Conservation (phyloP, 2,329 filamentous ascomycete genomes). For the Pseudopithomyces maydicus region DNA sequence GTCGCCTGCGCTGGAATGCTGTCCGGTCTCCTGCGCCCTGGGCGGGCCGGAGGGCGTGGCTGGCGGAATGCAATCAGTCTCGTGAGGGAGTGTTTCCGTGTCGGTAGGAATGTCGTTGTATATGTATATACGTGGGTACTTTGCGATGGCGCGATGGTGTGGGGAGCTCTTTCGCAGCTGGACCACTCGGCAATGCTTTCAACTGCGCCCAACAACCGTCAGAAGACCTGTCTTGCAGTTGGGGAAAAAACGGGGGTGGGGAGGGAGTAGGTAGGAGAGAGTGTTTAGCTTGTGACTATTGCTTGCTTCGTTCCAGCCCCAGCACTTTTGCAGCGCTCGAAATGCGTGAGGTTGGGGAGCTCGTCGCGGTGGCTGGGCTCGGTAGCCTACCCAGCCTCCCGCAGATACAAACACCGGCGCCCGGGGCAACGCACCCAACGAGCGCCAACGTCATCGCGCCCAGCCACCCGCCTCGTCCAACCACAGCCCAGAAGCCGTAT, state of each 20-base stretch:
- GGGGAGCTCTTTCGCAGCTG: slow-evolving; percentile 32
- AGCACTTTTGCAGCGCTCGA: slow-evolving; percentile 36
- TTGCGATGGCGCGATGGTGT: slow-evolving; percentile 21
- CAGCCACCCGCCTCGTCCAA: slow-evolving; percentile 8
- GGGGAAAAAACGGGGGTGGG: slow-evolving; percentile 20
- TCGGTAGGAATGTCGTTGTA: slow-evolving; percentile 24
- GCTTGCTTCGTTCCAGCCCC: slow-evolving; percentile 32
- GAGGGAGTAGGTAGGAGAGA: slow-evolving; percentile 18
- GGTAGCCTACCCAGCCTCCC: slow-evolving; percentile 1
- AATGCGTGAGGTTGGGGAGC: slow-evolving; percentile 40
- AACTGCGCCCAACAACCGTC: slow-evolving; percentile 38
- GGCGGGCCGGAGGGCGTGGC: slow-evolving; percentile 44
- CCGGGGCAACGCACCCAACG: slow-evolving; percentile 23
- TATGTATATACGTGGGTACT: slow-evolving; percentile 19
- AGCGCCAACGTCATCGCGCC: slow-evolving; percentile 17
- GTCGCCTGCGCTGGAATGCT: slow-evolving; percentile 26
- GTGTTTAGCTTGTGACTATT: slow-evolving; percentile 41
- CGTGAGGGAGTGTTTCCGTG: slow-evolving; percentile 23
- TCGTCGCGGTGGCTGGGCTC: slow-evolving; percentile 35
- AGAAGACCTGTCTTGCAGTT: slow-evolving; percentile 33
- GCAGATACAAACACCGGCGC: slow-evolving; percentile 16
- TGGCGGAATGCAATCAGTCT: slow-evolving; percentile 40
- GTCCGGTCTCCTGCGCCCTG: slow-evolving; percentile 44
- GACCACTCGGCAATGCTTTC: slow-evolving; percentile 35
- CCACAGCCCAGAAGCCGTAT: slow-evolving; percentile 2